Percentiles rank a stretch among this genome's conserved stretches.
These are phyloP conservation scores for Clarireedia sp. DNA, from an alignment of 2,329 filamentous ascomycete genomes.

Conservation along the genomic window DNA sequence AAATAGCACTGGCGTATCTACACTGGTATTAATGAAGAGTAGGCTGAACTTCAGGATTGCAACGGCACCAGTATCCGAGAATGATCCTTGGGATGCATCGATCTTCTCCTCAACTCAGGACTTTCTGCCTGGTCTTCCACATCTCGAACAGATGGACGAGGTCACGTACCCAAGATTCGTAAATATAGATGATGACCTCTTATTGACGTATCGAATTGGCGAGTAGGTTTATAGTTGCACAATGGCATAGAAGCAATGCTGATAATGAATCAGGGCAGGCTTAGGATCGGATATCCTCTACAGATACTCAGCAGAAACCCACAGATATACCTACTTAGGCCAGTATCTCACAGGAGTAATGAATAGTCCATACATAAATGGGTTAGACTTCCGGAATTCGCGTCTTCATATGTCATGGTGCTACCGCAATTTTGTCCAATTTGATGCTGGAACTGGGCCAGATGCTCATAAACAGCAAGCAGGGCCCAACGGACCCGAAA, in stretches of 20 bases:
- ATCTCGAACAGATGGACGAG: conserved; percentile 16
- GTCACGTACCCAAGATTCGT: conserved; percentile 25
- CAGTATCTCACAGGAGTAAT: conserved; percentile 20
- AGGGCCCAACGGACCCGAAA: conserved; percentile 23
- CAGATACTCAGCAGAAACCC: conserved; percentile 16
- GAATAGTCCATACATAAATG: conserved; percentile 25
- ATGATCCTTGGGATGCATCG: conserved; percentile 13
- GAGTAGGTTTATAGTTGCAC: conserved; percentile 16
- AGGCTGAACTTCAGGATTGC: conserved; percentile 21
- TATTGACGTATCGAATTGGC: conserved; percentile 23
- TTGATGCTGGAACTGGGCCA: conserved; percentile 4
- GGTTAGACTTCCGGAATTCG: conserved; percentile 16
- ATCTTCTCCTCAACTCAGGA: conserved; percentile 17
- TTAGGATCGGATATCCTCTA: conserved; percentile 22
- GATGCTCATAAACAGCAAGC: conserved; percentile 25
- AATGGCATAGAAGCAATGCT: not conserved
- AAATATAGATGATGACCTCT: conserved; percentile 18
- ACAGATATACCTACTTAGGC: conserved; percentile 19
- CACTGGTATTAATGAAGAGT: not conserved
- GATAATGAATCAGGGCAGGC: conserved; percentile 17
- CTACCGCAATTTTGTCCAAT: conserved; percentile 20
- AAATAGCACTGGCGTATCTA: not conserved
- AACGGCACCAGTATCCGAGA: not conserved
- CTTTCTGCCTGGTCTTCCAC: conserved; percentile 17
- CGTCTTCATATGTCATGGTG: conserved; percentile 24